Base-by-base conservation (phyloP, 306 rosid genomes). In the Inga leiocalycina region DNA sequence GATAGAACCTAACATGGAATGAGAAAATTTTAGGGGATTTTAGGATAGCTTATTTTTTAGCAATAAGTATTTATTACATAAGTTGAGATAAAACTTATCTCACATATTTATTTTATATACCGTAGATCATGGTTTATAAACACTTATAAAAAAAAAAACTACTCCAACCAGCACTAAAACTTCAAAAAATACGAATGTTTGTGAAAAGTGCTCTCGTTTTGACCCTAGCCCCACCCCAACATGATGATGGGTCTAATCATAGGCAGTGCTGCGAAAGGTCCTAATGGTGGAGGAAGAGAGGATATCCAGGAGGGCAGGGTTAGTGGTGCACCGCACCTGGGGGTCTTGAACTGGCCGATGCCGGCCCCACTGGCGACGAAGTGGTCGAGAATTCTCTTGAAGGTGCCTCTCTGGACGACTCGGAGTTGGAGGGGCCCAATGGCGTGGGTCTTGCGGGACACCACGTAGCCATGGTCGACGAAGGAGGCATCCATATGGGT, bases 251-350 rank as follows among this genome's bases (percentile, higher is more conserved):
- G 0, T 61, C 30, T 46, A 51, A 69, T 39, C 71, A 30, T 93
- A 95, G 43, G 97, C 96, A 3, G 88, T 84, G 85, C 98, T 95
- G 35, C 37, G 82, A 84, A 92, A 83, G 80, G 74, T 87, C 73
- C 83, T 87, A 27, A 73, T 12, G 56, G 93, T 90, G 77, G 83
- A 89, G 0, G 79, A 35, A 67, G 87, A 80, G 41, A 95, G 97
- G 82, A 93, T 95, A 2, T 48, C 51, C 0, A 95, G 90, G 17
- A 93, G 83, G 39, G 27, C 84, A 46, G 76, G 84, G 57, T 95
- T 88, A 54, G 75, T 87, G 16, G 99, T 95, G 88, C 99, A 95
- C 86, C 99, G 88, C 99, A 95, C 86, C 99, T 83, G 16, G 99
- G 99, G 8, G 92, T 95, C 94, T 95, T 95, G 80, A 90, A 95